Evolutionary conservation across 306 rosid species (phyloP).

Genomic region (Castanea crenata): DNA sequence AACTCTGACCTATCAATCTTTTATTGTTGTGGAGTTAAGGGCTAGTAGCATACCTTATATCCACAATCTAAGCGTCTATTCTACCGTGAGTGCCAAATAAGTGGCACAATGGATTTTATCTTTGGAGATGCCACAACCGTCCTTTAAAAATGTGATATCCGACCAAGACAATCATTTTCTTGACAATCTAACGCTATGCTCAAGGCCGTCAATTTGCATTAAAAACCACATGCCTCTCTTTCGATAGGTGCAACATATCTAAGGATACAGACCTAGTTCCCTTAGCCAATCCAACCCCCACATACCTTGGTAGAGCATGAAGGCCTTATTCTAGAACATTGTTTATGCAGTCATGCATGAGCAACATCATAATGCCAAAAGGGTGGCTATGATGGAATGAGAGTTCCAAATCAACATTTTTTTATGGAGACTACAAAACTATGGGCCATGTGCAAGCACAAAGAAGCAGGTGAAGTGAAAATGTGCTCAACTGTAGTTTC

Average conservation of each 20-base stretch:
- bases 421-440: neutral
- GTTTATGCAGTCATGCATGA: neutral
- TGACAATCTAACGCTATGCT: neutral
- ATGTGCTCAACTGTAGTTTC: neutral
- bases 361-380: neutral
- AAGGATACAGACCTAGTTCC: neutral
- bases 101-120: slow-evolving; percentile 9
- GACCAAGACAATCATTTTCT: neutral
- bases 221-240: neutral
- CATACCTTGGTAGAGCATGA: slow-evolving; percentile 6
- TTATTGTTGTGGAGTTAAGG: slow-evolving; percentile 11
- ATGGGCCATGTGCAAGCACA: neutral
- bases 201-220: neutral
- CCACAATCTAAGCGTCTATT: neutral
- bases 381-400: slow-evolving; percentile 13
- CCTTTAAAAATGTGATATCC: neutral
- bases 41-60: neutral
- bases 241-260: neutral
- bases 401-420: neutral
- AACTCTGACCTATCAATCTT: slow-evolving; percentile 4
- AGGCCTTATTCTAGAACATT: neutral
- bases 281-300: neutral
- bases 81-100: neutral
- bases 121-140: neutral
- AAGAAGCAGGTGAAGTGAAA: neutral